Percentiles rank a stretch among this genome's conserved stretches.
Evolutionary conservation across 805 yeast genomes (phyloP).

Genomic region (Lipomyces orientalis): DNA sequence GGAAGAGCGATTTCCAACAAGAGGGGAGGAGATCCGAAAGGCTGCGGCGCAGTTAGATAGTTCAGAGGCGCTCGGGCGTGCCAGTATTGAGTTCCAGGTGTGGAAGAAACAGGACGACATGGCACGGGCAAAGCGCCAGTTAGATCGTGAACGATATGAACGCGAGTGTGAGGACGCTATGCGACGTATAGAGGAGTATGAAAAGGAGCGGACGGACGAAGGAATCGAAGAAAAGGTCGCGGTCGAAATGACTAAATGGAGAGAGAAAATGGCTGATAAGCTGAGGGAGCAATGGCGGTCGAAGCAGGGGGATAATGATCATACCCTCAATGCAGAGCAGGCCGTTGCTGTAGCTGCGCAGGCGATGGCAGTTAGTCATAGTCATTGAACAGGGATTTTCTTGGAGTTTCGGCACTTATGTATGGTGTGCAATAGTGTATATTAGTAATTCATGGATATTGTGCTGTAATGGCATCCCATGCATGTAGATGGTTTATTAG

Average conservation of each 20-base stretch:
- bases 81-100: conserved; percentile 25
- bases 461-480: not conserved
- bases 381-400: not conserved
- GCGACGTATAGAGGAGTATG: conserved; percentile 26
- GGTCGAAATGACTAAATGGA: conserved; percentile 33
- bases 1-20: conserved; percentile 16
- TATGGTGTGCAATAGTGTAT: not conserved
- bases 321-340: conserved; percentile 13
- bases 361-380: conserved; percentile 10
- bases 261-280: conserved; percentile 21
- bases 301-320: conserved; percentile 1
- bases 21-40: conserved; percentile 12
- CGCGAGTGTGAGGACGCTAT: conserved; percentile 24
- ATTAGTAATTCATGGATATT: not conserved
- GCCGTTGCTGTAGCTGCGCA: conserved; percentile 30
- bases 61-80: conserved; percentile 15
- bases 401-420: not conserved
- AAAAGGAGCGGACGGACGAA: conserved; percentile 30
- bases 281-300: conserved; percentile 26
- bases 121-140: conserved; percentile 24
- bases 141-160: conserved; percentile 34
- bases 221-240: conserved; percentile 31
- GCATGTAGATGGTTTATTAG: too few relatives aligned
- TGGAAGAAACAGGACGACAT: conserved; percentile 33
- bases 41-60: conserved; percentile 28